Evolutionary conservation across 2,329 filamentous ascomycete species (phyloP), one percentile per base, ranked within the genome.

Genomic region (Chrysosporium keratinophilum): DNA sequence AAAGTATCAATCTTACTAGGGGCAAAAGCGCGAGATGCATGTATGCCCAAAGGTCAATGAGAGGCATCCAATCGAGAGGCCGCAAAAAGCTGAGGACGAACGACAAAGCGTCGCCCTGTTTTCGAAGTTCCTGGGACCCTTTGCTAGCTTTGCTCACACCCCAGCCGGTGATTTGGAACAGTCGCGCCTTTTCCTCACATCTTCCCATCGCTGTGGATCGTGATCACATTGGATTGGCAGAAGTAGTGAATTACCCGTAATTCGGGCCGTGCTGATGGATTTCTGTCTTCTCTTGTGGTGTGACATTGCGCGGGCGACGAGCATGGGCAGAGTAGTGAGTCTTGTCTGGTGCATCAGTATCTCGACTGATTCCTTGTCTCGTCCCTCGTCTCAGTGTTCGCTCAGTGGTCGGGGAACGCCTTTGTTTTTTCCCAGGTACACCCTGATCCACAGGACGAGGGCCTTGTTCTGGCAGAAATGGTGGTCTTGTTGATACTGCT

Each of bases 11-110:
- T 15, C 39, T 37, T 17, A 12, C 20, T 15, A 41, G 19, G 47
- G n/a, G 46, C 10, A 40, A 49, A 48, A 31, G 55, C 40, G 49
- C 45, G 47, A 56, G 54, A 52, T 56, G 58, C 58, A 60, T 39
- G 58, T 57, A 35, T 60, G 57, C 58, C 58, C 58, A 60, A 60
- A 54, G 47, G 43, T 45, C 50, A 60, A 60, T 59, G 52, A 58
- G 57, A 65, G 67, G 66, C 67, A 66, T 64, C 67, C 66, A 69
- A 69, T 69, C 52, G 60, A 53, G 51, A 53, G 17, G 39, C 20
- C 40, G 55, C 63, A 61, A 56, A 57, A 61, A 64, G 59, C 62
- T 64, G 61, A 61, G 60, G 54, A 65, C 55, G 57, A 57, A 59
- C 60, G 58, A 65, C 60, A 63, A 67, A 61, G 42, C 61, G 59